Evolutionary conservation across 1,139 yeast genomes (phyloP).

Genomic region (Keqinozyma sinolaborantium): DNA sequence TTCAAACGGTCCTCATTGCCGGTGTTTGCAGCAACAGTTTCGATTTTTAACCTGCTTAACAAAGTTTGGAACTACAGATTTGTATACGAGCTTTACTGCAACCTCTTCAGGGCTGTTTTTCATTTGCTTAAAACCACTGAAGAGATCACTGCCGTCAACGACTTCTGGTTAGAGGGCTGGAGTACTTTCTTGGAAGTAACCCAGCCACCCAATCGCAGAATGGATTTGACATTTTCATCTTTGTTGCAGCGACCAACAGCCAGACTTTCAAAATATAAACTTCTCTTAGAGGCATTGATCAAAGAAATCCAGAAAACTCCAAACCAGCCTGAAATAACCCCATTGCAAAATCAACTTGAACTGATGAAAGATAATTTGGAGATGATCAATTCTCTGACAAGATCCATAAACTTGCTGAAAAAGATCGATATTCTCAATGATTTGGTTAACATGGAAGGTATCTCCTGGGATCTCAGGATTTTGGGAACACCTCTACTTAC

Average conservation of each 20-base stretch:
- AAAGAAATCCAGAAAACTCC: constrained; percentile 10
- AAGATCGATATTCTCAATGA: too few species aligned
- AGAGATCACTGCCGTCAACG: constrained; percentile 6
- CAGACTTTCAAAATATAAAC: constrained; percentile 48
- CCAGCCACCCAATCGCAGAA: constrained; percentile 25
- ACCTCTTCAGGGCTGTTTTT: constrained; percentile 36
- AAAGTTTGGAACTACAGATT: not conserved
- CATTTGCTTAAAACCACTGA: constrained; percentile 23
- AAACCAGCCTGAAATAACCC: not conserved
- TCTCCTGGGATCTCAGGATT: not conserved
- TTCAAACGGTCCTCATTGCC: too few species aligned
- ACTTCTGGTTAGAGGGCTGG: constrained; percentile 26
- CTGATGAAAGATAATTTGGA: constrained; percentile 5
- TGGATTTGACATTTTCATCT: constrained; percentile 48
- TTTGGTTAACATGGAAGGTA: too few species aligned
- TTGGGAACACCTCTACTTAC: constrained; percentile 32
- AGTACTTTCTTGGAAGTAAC: constrained; percentile 41
- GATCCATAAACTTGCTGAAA: too few species aligned
- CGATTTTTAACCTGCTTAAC: too few species aligned
- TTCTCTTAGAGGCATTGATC: constrained; percentile 41
- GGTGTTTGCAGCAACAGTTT: too few species aligned
- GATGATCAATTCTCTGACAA: too few species aligned
- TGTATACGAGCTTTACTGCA: constrained; percentile 26
- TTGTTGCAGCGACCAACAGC: constrained; percentile 53
- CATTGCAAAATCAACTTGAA: too few species aligned